Base-by-base conservation (phyloP, 2,329 filamentous ascomycete species). In the Paecilomyces formosus region DNA sequence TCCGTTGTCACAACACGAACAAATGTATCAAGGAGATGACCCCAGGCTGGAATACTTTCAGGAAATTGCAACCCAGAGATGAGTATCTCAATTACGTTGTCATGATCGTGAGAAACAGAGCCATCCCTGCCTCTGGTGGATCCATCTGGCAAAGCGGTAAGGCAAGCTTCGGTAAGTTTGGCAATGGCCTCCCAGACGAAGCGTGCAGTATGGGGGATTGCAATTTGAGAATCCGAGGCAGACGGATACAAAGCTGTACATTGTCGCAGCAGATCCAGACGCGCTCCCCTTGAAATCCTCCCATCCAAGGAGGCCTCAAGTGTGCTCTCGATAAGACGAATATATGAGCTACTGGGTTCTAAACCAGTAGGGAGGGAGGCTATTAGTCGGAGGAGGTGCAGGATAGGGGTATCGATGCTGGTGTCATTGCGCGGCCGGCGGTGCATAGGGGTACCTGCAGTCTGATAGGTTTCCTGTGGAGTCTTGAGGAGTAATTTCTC, bases 21-120 rank as follows among this genome's bases (percentile, higher is more conserved):
- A 8, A 90, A 74, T 0, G 78, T 72, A 8, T 81, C 75, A 56
- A 90, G 84, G 0, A 93, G 75, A 0, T 77, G 60, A 55, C 70
- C 68, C 79, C 80, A 82, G 49, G 71, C 68, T 11, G 70, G 35
- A 58, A 61, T 63, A 33, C 61, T 55, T 60, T 60, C 59, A 53
- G 68, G n/a, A 62, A 72, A 70, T n/a, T 59, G 58, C 31, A 70
- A 74, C 30, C 89, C 85, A 63, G 81, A 76, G 65, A 87, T 81
- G 2, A 96, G 78, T 33, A 95, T 82, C 18, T 82, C 86, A 15
- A 87, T 80, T 24, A 88, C 76, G 55, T 88, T 84, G 8, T 88
- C 85, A 63, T 90, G 92, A 58, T 90, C 86, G 11, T 85, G 83
- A 6, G 67, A 63, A n/a, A 13, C 88, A 84, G 57, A 87, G 70